Evolutionary conservation across 2,329 filamentous ascomycete species (phyloP).

Genomic region (Aspergillus phoenicis): DNA sequence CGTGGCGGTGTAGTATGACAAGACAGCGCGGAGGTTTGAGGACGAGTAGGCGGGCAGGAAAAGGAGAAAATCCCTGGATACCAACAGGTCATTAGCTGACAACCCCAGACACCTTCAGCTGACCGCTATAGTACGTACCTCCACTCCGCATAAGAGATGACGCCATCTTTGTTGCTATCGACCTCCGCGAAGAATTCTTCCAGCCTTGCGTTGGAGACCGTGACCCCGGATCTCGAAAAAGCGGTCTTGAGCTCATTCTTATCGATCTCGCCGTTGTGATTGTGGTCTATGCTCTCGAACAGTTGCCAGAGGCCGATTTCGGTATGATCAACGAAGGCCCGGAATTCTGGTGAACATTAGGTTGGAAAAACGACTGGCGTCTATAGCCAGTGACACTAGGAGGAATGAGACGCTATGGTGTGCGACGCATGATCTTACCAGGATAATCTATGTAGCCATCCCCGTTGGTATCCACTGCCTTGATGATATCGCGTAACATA

Average conservation of each 20-base stretch:
- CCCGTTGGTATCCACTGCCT: conserved; percentile 79
- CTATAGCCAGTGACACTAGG: conserved; percentile 20
- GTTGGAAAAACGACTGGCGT: conserved; percentile 23
- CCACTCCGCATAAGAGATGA: conserved; percentile 93
- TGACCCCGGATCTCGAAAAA: conserved; percentile 75
- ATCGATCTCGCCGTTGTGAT: conserved; percentile 83
- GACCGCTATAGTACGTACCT: conserved; percentile 63
- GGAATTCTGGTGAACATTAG: conserved; percentile 69
- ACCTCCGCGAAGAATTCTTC: conserved; percentile 87
- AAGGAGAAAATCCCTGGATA: conserved; percentile 79
- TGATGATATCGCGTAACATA: conserved; percentile 78
- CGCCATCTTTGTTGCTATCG: conserved; percentile 83
- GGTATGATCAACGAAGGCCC: conserved; percentile 80
- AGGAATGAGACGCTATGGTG: conserved; percentile 14
- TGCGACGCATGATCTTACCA: conserved; percentile 57
- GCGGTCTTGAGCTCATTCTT: conserved; percentile 80
- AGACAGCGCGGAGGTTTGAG: conserved; percentile 71
- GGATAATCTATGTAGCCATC: conserved; percentile 91
- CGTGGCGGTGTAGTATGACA: conserved; percentile 89
- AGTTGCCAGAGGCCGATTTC: conserved; percentile 80
- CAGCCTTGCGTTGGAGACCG: conserved; percentile 74
- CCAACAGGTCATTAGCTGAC: conserved; percentile 16
- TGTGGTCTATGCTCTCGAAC: conserved; percentile 83
- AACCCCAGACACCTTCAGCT: background rate
- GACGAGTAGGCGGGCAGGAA: conserved; percentile 72